phyloP scores from a whole-genome alignment of 805 yeast species.

The Jamesozyma spencerorum region DNA sequence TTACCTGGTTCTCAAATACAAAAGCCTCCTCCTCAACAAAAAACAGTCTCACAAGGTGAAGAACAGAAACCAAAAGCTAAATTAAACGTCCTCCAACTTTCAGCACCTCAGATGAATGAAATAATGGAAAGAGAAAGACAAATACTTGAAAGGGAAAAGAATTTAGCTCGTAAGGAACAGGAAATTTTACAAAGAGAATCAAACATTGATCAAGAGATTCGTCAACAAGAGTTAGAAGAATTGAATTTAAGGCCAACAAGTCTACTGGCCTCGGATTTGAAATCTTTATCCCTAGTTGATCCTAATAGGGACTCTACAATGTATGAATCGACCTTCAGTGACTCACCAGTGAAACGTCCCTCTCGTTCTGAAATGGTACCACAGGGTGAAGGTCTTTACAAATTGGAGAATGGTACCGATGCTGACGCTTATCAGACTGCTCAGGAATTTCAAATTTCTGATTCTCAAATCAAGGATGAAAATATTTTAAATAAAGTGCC shows the following conservation, averaged over 20 bases:
- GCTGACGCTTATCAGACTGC: constrained; percentile 25
- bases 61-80: constrained; percentile 8
- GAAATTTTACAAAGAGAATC: constrained; percentile 7
- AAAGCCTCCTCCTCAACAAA: constrained; percentile 11
- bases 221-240: constrained; percentile 8
- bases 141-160: constrained; percentile 8
- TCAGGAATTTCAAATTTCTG: constrained; percentile 15
- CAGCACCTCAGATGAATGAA: constrained; percentile 20
- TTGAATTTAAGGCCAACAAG: constrained; percentile 16
- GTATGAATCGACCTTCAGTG: constrained; percentile 21
- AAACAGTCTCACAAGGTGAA: constrained; percentile 1
- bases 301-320: constrained; percentile 16
- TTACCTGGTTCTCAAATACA: background rate
- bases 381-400: constrained; percentile 16
- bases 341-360: constrained; percentile 17
- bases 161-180: constrained; percentile 7
- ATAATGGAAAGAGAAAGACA: constrained; percentile 11
- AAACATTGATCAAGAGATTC: constrained; percentile 8
- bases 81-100: constrained; percentile 20
- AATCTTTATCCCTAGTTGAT: constrained; percentile 9
- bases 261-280: constrained; percentile 15
- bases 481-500: background rate
- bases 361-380: constrained; percentile 9
- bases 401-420: constrained; percentile 22
- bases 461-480: too few relatives aligned